phyloP scores from a whole-genome alignment of 2,329 filamentous ascomycete species.

The Fusarium zealandicum region DNA sequence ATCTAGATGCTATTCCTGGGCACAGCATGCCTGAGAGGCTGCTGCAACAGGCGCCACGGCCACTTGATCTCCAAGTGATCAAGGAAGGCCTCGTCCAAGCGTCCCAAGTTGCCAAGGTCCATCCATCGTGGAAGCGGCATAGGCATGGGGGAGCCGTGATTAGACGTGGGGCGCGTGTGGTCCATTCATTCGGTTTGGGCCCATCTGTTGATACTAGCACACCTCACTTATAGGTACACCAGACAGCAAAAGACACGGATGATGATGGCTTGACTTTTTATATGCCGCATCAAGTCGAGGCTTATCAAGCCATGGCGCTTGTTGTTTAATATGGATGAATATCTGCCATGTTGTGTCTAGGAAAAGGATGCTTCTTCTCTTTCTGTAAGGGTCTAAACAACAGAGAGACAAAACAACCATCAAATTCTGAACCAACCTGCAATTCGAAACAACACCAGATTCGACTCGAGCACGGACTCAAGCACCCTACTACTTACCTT shows the following conservation, averaged over 20 bases:
- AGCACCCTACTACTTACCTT: no score
- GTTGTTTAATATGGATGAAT: no score
- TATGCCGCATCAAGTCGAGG: neutral
- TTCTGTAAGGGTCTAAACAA: no score
- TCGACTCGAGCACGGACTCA: no score
- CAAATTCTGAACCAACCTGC: no score
- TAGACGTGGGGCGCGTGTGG: constrained; percentile 35
- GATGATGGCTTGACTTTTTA: constrained; percentile 11
- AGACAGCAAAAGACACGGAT: constrained; percentile 4
- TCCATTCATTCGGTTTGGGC: constrained; percentile 39
- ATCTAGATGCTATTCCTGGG: constrained; percentile 7
- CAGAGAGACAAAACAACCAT: no score
- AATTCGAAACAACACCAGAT: no score
- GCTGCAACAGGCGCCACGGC: neutral
- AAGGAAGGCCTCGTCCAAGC: constrained; percentile 12
- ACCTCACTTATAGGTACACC: constrained; percentile 2
- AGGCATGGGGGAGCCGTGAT: constrained; percentile 30
- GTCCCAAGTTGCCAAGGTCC: constrained; percentile 8
- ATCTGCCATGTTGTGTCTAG: constrained; percentile 3
- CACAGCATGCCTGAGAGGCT: neutral
- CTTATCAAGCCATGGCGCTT: no score
- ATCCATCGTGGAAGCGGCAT: constrained; percentile 16
- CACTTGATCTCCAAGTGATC: neutral
- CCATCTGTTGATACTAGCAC: constrained; percentile 13
- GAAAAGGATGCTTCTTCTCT: no score